A percentile compares a stretch with the other conserved stretches of the same genome.
These are phyloP conservation scores for Leccinum longicurvipes DNA, from an alignment of 768 basidiomycete species.

Conservation along the genomic window DNA sequence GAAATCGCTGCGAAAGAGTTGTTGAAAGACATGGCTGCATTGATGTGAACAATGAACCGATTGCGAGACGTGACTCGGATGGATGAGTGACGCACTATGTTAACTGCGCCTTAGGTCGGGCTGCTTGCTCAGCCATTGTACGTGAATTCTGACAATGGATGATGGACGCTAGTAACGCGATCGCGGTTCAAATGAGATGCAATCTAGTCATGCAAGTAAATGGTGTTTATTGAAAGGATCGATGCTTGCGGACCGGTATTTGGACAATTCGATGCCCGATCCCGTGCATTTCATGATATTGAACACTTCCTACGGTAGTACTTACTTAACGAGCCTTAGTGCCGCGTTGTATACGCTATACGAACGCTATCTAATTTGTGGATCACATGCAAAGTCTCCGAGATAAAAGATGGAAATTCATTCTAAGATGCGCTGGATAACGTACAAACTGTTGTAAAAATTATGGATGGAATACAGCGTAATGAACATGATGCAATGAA, in stretches of 20 bases:
- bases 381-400: too few relatives aligned
- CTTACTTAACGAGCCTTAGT: too few relatives aligned
- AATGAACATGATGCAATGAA: constrained; percentile 29
- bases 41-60: constrained; percentile 3
- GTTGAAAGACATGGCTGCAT: constrained; percentile 40
- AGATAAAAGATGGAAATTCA: constrained; percentile 9
- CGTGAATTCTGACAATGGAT: background rate
- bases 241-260: background rate
- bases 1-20: constrained; percentile 49
- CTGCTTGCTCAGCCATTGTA: constrained; percentile 25
- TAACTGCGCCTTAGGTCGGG: constrained; percentile 21
- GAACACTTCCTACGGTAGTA: too few relatives aligned
- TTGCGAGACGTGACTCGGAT: background rate
- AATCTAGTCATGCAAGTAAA: background rate
- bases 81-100: constrained; percentile 23
- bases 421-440: constrained; percentile 31
- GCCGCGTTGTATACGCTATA: too few relatives aligned
- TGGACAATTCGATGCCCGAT: background rate
- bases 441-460: constrained; percentile 27
- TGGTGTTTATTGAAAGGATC: background rate
- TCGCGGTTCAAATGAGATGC: background rate
- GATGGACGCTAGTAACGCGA: background rate
- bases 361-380: too few relatives aligned
- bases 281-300: background rate
- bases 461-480: constrained; percentile 31